Evolutionary conservation across 306 rosid genomes (phyloP), one percentile per base, ranked within the genome.

Genomic region (Dalbergia oliveri): DNA sequence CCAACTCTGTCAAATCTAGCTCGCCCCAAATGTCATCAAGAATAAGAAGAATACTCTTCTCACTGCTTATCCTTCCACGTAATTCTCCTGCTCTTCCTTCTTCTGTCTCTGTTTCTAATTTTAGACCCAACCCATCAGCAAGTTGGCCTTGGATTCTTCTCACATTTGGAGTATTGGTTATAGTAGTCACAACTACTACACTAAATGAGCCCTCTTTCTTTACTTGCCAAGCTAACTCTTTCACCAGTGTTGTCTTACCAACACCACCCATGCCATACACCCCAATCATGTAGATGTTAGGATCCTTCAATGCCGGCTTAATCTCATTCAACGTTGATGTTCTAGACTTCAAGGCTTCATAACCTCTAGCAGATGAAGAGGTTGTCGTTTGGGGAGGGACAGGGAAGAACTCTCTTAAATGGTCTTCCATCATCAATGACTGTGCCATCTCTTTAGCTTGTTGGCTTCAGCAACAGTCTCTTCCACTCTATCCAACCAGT

Each of bases 201-300:
- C 8, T 12, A 49, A 71, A 79, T 9, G 19, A 61, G 1, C 63
- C 54, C 1, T 19, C 58, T 1, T 35, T 50, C 65, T 71, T 4
- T 0, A 56, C 75, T 80, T 72, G 10, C 49, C 66, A 10, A 11
- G 69, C 69, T 4, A 72, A 4, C 63, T 80, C 69, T 65, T 73
- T 26, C 60, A 64, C 4, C 0, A 77, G 33, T 0, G 45, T 66
- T 7, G 81, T 31, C 67, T 62, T 63, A 10, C 66, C 18, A 1
- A 72, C 53, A 15, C 66, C 77, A 3, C 44, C 68, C 78, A n/a
- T 53, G 44, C 81, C 74, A 26, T 31, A 53, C 39, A 80, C 59
- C 2, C 79, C 84, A 63, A 80, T 54, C 16, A 41, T 1, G 33
- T 43, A 3, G 5, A n/a, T 3, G 1, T 33, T 58, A 69, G 34